These are phyloP conservation scores for Herpetospermum pedunculosum DNA, from an alignment of 306 rosid genomes.

Conservation along the genomic window DNA sequence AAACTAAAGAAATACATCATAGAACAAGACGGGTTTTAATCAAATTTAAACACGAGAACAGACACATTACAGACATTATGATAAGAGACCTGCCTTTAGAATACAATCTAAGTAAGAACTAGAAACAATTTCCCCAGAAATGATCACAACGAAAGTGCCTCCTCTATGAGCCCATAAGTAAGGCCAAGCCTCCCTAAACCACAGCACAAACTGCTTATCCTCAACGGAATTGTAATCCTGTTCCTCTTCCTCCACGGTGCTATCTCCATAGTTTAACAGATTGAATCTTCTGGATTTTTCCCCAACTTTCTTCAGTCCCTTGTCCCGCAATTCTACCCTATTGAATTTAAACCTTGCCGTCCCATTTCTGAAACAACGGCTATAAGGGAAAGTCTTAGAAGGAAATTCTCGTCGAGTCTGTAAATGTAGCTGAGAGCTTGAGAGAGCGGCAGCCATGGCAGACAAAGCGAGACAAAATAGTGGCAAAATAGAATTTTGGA, in stretches of 20 bases:
- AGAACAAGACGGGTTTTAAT: neutral
- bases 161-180: slow-evolving; percentile 83
- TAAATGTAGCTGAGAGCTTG: slow-evolving; percentile 12
- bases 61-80: neutral
- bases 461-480: neutral
- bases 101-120: slow-evolving; percentile 57
- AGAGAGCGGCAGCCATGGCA: slow-evolving; percentile 33
- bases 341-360: neutral
- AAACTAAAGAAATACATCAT: neutral
- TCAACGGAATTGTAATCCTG: slow-evolving; percentile 38
- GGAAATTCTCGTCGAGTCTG: slow-evolving; percentile 11
- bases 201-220: slow-evolving; percentile 77
- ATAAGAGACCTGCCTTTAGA: slow-evolving; percentile 56
- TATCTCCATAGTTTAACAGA: slow-evolving; percentile 15
- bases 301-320: slow-evolving; percentile 7
- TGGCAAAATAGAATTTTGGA: neutral
- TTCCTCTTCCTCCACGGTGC: slow-evolving; percentile 23
- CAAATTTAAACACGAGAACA: neutral
- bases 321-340: neutral
- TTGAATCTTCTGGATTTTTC: slow-evolving; percentile 10
- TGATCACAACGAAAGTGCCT: slow-evolving; percentile 60
- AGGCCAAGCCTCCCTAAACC: slow-evolving; percentile 95
- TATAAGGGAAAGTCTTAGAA: neutral
- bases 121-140: slow-evolving; percentile 76
- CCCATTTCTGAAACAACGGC: slow-evolving; percentile 9